A percentile compares a stretch with the other conserved stretches of the same genome.
Evolutionary conservation across 1,284 basidiomycete genomes (phyloP).

Genomic region (Puccinia hordei): DNA sequence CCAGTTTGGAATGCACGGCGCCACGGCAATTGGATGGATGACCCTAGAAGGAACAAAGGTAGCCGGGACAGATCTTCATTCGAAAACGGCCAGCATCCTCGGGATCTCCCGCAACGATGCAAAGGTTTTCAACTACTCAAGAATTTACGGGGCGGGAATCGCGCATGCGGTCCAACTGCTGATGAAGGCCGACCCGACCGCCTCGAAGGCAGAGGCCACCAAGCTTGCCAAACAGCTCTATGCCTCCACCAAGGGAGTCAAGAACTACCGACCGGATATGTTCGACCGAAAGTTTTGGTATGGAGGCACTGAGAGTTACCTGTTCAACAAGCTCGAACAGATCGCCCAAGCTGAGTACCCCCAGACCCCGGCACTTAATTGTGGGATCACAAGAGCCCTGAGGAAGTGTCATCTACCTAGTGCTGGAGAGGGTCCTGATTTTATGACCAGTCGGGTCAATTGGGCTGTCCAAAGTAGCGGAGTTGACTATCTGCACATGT

Average conservation of each 20-base stretch:
- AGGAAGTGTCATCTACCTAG: conserved; percentile 82
- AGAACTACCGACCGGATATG: conserved; percentile 62
- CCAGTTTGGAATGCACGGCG: conserved; percentile 95
- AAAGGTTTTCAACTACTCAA: conserved; percentile 98
- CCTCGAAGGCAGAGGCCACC: conserved; percentile 77
- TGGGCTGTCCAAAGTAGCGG: conserved; percentile 99
- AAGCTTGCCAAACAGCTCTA: conserved; percentile 83
- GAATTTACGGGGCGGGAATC: conserved; percentile 97
- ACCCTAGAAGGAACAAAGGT: conserved; percentile 98
- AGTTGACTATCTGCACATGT: conserved; percentile 94
- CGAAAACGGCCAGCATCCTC: conserved; percentile 90
- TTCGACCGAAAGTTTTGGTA: conserved; percentile 80
- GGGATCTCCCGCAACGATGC: conserved; percentile 92
- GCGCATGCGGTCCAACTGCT: conserved; percentile 87
- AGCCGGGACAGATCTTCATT: conserved; percentile 92
- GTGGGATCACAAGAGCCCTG: conserved; percentile 88
- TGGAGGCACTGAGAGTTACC: conserved; percentile 91
- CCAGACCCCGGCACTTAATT: conserved; percentile 87
- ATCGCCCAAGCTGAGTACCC: conserved; percentile 86
- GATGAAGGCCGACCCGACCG: conserved; percentile 78
- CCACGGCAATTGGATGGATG: conserved; percentile 99
- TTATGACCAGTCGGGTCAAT: conserved; percentile 95
- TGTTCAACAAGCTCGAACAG: conserved; percentile 99
- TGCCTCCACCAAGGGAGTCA: conserved; percentile 88
- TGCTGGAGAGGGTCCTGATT: conserved; percentile 69